phyloP scores from a whole-genome alignment of 2,329 filamentous ascomycete genomes.

The Ceratocystis papillata region DNA sequence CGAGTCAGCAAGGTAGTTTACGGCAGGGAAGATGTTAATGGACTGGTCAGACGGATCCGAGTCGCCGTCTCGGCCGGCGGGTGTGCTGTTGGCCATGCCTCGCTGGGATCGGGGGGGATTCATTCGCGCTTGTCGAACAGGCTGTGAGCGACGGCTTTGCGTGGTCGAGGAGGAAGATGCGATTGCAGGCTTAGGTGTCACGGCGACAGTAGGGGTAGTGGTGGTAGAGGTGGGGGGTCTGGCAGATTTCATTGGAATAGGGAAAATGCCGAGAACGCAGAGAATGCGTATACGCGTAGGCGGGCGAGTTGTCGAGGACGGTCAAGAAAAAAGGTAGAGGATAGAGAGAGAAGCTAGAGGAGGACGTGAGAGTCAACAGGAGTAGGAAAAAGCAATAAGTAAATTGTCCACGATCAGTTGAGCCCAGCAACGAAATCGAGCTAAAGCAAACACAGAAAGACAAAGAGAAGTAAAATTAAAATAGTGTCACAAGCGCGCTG shows the following conservation, averaged over 20 bases:
- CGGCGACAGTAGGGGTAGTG: slow-evolving; percentile 33
- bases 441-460: not conserved
- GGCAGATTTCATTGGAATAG: slow-evolving; percentile 43
- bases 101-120: slow-evolving; percentile 44
- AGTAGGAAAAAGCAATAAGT: too few species aligned
- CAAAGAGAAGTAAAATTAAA: not conserved
- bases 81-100: slow-evolving; percentile 30
- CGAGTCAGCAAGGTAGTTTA: slow-evolving; percentile 75
- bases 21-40: slow-evolving; percentile 56
- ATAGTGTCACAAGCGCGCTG: not conserved
- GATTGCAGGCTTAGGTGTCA: slow-evolving; percentile 21
- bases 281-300: not conserved
- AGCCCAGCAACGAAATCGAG: not conserved
- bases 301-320: not conserved
- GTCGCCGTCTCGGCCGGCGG: slow-evolving; percentile 37
- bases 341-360: not conserved
- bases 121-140: slow-evolving; percentile 53
- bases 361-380: not conserved
- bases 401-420: too few species aligned
- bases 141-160: slow-evolving; percentile 51
- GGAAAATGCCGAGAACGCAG: not conserved
- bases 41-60: slow-evolving; percentile 41
- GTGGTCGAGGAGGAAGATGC: slow-evolving; percentile 3
- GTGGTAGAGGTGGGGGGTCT: slow-evolving; percentile 35
- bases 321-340: not conserved